Evolutionary conservation across 176 grass and related monocot genomes (phyloP), one percentile per base, ranked within the genome.

Genomic region (Cocos nucifera): DNA sequence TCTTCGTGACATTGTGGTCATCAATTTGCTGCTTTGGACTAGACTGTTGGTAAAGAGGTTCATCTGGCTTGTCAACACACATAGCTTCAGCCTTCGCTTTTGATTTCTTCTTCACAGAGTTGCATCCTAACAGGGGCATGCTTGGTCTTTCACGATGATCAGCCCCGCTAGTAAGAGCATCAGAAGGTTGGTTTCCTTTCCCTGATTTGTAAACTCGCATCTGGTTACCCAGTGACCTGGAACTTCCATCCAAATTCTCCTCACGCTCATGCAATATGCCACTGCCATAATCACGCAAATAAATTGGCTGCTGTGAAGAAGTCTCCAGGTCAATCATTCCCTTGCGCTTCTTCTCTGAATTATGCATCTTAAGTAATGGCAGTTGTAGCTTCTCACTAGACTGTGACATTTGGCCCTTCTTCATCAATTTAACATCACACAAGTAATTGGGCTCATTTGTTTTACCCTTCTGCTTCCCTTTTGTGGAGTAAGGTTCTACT

Each of bases 311-410:
- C 21, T 21, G 21, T 21, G 21, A 21, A 21, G 21, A 21, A 21
- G 21, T 21, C 1, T 21, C 21, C 21, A 21, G 21, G 21, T 21
- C 21, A 21, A 21, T 21, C 67, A 69, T 53, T 1, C 64, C 73
- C 85, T 89, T 98, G 48, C 68, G 81, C 68, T 75, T 92, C 75
- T 75, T 92, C 69, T 86, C 81, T 15, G 49, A 22, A 32, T 61
- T 79, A 50, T 77, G 63, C 73, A 75, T 78, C 65, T 73, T 85
- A 59, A 69, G 82, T 59, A 62, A 24, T 60, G 76, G 59, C 60
- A 78, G 67, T 44, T 65, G 82, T 56, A 74, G 69, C 53, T 77
- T 70, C 51, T 85, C 84, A 78, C 20, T 79, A 70, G 78, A 69
- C 16, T 78, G 73, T 54, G 59, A 19, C 22, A 66, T 19, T 44